Base-by-base conservation (phyloP, 192 early-diverging fungal genomes). In the Linnemannia hyalina region DNA sequence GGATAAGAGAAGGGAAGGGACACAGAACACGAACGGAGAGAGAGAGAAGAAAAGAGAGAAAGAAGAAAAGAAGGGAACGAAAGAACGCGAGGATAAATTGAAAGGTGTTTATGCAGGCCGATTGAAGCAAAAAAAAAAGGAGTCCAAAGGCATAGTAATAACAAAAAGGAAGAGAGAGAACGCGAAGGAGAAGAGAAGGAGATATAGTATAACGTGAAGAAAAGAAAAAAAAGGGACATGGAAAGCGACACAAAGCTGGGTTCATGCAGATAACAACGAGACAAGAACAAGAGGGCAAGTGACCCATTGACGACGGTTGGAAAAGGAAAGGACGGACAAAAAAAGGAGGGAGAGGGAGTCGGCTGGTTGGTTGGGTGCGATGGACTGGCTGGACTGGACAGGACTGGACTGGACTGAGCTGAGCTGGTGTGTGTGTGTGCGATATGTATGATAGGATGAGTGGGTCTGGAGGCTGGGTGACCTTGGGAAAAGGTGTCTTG, bases 121-220 rank as follows among this genome's bases (percentile, higher is more conserved):
- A 70, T 38, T 26, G 69, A 70, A 70, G 41, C 40, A 20, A 70
- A 70, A 70, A 70, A 70, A 70, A 70, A 41, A 70, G 35, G 69
- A 70, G 40, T 32, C 11, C 60, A 32, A 65, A 65, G 60, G 60
- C 60, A 65, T 65, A 32, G 60, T 65, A 65, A 65, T 65, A 65
- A 65, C 9, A 6, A 26, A 23, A 9, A 10, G 0, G n/a, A 16
- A 65, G 1, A 57, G n/a, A 23, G n/a, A 26, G 23, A 57, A 57
- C 55, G 60, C 60, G 29, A 29, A 65, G 7, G 26, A 65, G 23
- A 10, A 26, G n/a, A 26, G 23, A 26, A 23, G 8, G 60, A 32
- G 60, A 65, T 4, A 32, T 26, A 65, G 26, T 9, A 63, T 8
- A n/a, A 63, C 11, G 1, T n/a, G n/a, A n/a, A n/a, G 29, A 4